phyloP scores from a whole-genome alignment of 2,329 filamentous ascomycete genomes.

The Fusarium graminum region DNA sequence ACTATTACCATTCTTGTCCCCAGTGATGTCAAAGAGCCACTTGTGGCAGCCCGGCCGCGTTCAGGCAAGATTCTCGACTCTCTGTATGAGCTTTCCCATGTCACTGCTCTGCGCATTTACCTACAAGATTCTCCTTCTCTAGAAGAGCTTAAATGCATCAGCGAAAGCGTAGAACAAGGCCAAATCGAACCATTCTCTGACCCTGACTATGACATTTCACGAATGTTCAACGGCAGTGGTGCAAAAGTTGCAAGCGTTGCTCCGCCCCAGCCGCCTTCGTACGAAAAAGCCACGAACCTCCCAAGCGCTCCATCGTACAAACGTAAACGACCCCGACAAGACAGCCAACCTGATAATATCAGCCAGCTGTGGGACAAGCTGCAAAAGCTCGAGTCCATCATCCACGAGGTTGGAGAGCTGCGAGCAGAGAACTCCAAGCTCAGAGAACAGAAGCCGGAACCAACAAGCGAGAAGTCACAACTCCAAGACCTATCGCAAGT shows the following conservation, averaged over 20 bases:
- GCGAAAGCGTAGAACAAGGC: background rate
- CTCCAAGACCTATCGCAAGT: background rate
- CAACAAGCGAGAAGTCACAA: background rate
- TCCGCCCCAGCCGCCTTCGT: slow-evolving; percentile 10
- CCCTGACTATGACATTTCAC: slow-evolving; percentile 10
- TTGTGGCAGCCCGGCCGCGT: slow-evolving; percentile 9
- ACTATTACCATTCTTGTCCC: slow-evolving; percentile 15
- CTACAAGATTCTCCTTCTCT: background rate
- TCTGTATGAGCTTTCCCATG: background rate
- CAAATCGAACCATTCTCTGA: slow-evolving; percentile 8
- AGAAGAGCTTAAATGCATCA: background rate
- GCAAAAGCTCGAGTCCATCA: slow-evolving; percentile 17
- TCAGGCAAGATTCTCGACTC: slow-evolving; percentile 21
- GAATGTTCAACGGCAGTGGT: slow-evolving; percentile 11
- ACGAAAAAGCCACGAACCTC: slow-evolving; percentile 4
- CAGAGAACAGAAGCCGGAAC: background rate
- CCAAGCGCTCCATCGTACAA: background rate
- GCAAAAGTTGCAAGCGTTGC: slow-evolving; percentile 6
- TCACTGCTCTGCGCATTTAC: slow-evolving; percentile 1
- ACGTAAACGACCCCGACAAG: slow-evolving; percentile 21
- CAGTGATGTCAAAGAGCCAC: slow-evolving; percentile 10
- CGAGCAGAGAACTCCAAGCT: slow-evolving; percentile 13
- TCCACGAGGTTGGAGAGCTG: slow-evolving; percentile 8
- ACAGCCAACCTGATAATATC: slow-evolving; percentile 10
- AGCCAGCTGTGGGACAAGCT: slow-evolving; percentile 19